Percentiles rank a stretch among this genome's conserved stretches.
Conservation (phyloP, 306 rosid genomes). For the Rubus idaeus region DNA sequence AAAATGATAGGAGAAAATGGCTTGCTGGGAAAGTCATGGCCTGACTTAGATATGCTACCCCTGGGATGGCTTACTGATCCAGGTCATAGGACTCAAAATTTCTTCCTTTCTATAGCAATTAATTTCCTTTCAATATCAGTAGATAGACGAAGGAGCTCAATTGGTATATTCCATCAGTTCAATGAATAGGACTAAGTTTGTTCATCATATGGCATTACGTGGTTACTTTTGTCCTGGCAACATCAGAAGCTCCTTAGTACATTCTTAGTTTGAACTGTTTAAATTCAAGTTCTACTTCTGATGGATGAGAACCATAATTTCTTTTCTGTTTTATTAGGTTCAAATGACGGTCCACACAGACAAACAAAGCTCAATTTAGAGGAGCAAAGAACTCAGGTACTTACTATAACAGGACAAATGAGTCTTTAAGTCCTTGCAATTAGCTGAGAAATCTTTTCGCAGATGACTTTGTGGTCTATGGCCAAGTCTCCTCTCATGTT, state of each 20-base stretch:
- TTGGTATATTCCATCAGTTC: background rate
- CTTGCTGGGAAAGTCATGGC: slow-evolving; percentile 91
- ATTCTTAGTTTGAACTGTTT: slow-evolving; percentile 21
- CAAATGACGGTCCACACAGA: slow-evolving; percentile 88
- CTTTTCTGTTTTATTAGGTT: slow-evolving; percentile 41
- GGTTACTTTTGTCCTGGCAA: background rate
- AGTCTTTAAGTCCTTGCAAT: slow-evolving; percentile 12
- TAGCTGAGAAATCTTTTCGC: background rate
- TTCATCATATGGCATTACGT: background rate
- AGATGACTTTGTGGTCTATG: slow-evolving; percentile 91
- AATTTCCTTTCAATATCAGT: slow-evolving; percentile 15
- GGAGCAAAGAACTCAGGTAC: slow-evolving; percentile 89
- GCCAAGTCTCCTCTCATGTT: slow-evolving; percentile 96
- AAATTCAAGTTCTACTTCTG: slow-evolving; percentile 22
- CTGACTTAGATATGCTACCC: slow-evolving; percentile 99
- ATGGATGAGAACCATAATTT: slow-evolving; percentile 12
- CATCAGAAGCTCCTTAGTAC: background rate
- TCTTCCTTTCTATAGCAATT: slow-evolving; percentile 6
- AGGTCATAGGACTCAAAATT: slow-evolving; percentile 43
- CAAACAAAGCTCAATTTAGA: slow-evolving; percentile 40
- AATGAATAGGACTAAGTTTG: background rate
- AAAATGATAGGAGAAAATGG: slow-evolving; percentile 75
- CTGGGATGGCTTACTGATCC: slow-evolving; percentile 83
- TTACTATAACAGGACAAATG: background rate
- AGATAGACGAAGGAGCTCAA: background rate